Evolutionary conservation across 2,329 filamentous ascomycete species (phyloP).

Genomic region (Aspergillus luchuensis): DNA sequence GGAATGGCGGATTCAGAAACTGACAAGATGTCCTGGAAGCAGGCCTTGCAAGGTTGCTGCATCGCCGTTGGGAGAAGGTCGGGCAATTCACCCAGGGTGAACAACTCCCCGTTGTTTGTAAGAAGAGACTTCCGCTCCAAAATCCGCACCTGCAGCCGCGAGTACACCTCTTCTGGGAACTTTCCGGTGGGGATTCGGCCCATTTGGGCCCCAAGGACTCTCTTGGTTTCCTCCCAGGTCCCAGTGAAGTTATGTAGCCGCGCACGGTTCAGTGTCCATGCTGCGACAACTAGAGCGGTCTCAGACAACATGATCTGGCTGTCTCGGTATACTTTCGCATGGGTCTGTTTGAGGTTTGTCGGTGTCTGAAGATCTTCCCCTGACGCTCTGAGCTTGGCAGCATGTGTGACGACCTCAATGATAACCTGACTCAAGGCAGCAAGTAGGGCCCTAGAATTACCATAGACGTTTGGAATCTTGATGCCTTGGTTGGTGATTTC

Average conservation of each 20-base stretch:
- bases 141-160: slow-evolving; percentile 35
- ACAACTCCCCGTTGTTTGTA: slow-evolving; percentile 40
- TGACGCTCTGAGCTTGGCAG: slow-evolving; percentile 36
- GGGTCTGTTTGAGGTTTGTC: slow-evolving; percentile 42
- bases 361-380: slow-evolving; percentile 33
- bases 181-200: slow-evolving; percentile 32
- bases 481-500: slow-evolving; percentile 36
- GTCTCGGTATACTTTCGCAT: slow-evolving; percentile 46
- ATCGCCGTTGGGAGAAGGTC: slow-evolving; percentile 32
- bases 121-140: slow-evolving; percentile 38
- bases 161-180: slow-evolving; percentile 32
- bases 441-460: slow-evolving; percentile 41
- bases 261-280: slow-evolving; percentile 42
- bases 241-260: slow-evolving; percentile 29
- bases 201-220: slow-evolving; percentile 33
- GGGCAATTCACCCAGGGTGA: slow-evolving; percentile 35
- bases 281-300: slow-evolving; percentile 42
- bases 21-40: slow-evolving; percentile 27
- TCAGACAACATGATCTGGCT: slow-evolving; percentile 44
- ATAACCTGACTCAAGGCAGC: slow-evolving; percentile 46
- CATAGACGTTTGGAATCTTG: slow-evolving; percentile 34
- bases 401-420: slow-evolving; percentile 44
- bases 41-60: slow-evolving; percentile 26
- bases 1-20: slow-evolving; percentile 24
- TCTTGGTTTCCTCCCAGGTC: slow-evolving; percentile 31